Evolutionary conservation across 2,329 filamentous ascomycete species (phyloP).

Genomic region (Calonectria pseudoreteaudii): DNA sequence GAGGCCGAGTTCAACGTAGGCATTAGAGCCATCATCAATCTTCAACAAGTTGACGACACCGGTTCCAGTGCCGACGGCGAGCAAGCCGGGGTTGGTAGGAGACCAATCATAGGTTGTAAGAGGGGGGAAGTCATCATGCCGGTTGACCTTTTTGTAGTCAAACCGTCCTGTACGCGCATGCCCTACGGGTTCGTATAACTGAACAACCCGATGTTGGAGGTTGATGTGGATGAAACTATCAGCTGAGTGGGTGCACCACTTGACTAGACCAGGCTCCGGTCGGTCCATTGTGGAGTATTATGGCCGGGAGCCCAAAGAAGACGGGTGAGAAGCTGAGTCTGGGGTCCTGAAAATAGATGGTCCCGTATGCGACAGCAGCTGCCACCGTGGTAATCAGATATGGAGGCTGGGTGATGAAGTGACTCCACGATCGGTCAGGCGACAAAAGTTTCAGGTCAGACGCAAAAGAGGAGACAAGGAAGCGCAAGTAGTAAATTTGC

Average conservation of each 20-base stretch:
- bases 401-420: neutral
- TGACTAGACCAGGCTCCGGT: slow-evolving; percentile 72
- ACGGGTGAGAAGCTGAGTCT: neutral
- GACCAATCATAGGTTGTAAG: slow-evolving; percentile 77
- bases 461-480: neutral
- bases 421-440: slow-evolving; percentile 9
- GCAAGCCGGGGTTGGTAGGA: slow-evolving; percentile 70
- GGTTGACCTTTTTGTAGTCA: slow-evolving; percentile 67
- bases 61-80: slow-evolving; percentile 80
- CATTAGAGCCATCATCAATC: slow-evolving; percentile 77
- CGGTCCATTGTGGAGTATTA: slow-evolving; percentile 61
- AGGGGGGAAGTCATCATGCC: slow-evolving; percentile 72
- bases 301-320: neutral
- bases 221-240: slow-evolving; percentile 76
- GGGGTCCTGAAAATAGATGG: neutral
- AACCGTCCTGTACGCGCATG: slow-evolving; percentile 68
- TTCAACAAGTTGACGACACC: slow-evolving; percentile 81
- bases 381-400: neutral
- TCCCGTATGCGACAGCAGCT: neutral
- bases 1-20: slow-evolving; percentile 73
- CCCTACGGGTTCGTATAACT: slow-evolving; percentile 72
- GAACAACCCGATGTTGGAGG: slow-evolving; percentile 71
- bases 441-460: neutral
- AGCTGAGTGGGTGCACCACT: slow-evolving; percentile 72
- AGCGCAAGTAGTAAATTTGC: neutral